Conservation (phyloP, 1,284 basidiomycete species). For the Xerocomus amazonicus region DNA sequence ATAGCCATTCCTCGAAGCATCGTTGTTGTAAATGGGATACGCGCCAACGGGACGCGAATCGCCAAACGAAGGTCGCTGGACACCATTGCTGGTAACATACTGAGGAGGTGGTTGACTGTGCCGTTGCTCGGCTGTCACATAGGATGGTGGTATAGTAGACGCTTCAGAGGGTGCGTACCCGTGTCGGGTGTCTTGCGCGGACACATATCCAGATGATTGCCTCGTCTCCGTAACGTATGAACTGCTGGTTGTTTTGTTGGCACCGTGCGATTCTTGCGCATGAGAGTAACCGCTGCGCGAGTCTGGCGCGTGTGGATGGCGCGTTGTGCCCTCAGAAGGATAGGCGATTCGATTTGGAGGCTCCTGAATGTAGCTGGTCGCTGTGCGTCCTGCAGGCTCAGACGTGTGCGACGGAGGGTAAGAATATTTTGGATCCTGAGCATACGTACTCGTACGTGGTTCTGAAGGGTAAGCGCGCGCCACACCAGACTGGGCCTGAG, state of each 20-base stretch:
- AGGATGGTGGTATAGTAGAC: conserved; percentile 15
- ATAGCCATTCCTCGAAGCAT: conserved; percentile 18
- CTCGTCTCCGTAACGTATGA: conserved; percentile 22
- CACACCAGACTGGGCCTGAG: conserved; percentile 19
- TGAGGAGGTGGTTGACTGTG: conserved; percentile 16
- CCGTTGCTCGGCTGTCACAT: conserved; percentile 21
- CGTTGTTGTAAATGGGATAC: conserved; percentile 13
- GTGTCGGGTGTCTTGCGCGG: conserved; percentile 24
- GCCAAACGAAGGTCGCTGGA: conserved; percentile 23
- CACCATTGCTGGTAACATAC: conserved; percentile 19
- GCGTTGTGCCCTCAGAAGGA: conserved; percentile 16
- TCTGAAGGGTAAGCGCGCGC: conserved; percentile 21
- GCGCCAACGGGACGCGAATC: conserved; percentile 24
- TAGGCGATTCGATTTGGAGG: conserved; percentile 17
- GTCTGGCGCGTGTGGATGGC: conserved; percentile 20
- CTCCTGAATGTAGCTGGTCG: conserved; percentile 16
- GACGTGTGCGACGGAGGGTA: conserved; percentile 21
- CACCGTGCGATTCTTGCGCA: conserved; percentile 20
- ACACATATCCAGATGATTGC: conserved; percentile 20
- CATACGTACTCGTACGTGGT: conserved; percentile 23
- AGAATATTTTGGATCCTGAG: conserved; percentile 24
- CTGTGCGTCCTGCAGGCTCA: conserved; percentile 18
- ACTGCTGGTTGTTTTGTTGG: conserved; percentile 3
- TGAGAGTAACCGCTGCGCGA: conserved; percentile 20
- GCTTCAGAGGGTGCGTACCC: conserved; percentile 20